These are phyloP conservation scores for Clarireedia sp. DNA, from an alignment of 2,329 filamentous ascomycete species.

Conservation along the genomic window DNA sequence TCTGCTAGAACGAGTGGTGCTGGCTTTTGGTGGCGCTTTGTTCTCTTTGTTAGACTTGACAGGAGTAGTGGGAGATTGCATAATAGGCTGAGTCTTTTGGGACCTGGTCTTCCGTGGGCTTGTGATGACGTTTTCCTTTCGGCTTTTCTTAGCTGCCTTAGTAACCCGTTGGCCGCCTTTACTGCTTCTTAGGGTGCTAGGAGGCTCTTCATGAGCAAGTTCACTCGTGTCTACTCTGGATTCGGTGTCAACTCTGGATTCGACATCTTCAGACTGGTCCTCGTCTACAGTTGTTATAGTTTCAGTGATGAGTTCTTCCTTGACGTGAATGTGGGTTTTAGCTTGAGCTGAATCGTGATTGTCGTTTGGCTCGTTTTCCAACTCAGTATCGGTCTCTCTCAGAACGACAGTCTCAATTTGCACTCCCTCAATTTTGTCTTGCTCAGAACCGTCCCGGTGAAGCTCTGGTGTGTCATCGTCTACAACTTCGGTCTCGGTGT, in stretches of 20 bases:
- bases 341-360: neutral
- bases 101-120: conserved; percentile 7
- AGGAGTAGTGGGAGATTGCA: conserved; percentile 4
- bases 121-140: neutral
- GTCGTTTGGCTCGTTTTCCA: neutral
- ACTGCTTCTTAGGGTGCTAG: neutral
- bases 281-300: neutral
- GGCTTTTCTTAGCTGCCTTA: neutral
- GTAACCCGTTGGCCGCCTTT: neutral
- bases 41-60: conserved; percentile 1
- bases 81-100: neutral
- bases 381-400: neutral
- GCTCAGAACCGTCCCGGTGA: neutral
- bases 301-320: neutral
- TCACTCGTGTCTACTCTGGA: neutral
- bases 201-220: neutral
- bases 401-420: neutral
- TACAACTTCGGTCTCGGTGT: neutral
- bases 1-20: neutral
- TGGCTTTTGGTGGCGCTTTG: neutral
- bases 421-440: neutral
- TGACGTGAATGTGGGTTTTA: neutral
- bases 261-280: neutral
- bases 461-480: too few relatives aligned
- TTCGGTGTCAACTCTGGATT: neutral